Evolutionary conservation across 768 basidiomycete species (phyloP).

Genomic region (Lentinula aciculospora): DNA sequence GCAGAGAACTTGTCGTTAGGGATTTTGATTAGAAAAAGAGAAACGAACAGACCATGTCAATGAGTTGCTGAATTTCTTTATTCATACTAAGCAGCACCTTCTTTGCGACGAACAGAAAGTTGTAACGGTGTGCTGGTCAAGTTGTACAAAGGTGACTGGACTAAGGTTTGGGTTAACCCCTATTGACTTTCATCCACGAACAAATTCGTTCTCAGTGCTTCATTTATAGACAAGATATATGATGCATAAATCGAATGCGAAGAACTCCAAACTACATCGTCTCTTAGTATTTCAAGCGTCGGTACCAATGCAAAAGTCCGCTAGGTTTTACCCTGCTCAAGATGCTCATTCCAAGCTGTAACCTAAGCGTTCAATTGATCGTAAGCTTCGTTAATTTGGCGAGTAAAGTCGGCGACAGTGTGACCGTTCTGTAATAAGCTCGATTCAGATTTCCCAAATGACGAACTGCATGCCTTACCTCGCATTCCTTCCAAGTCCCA

Average conservation of each 20-base stretch:
- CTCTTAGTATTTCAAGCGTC: too few species aligned
- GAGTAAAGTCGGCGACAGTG: conserved; percentile 64
- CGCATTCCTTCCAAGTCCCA: conserved; percentile 72
- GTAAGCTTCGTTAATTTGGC: conserved; percentile 73
- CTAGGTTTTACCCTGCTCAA: too few species aligned
- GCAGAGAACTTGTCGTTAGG: conserved; percentile 7
- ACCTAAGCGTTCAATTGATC: conserved; percentile 45
- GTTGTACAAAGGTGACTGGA: background rate
- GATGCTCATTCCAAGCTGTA: too few species aligned
- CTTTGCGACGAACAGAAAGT: background rate
- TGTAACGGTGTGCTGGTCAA: background rate
- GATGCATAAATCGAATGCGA: too few species aligned
- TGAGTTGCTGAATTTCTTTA: conserved; percentile 52
- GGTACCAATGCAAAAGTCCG: too few species aligned
- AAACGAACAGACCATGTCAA: conserved; percentile 43
- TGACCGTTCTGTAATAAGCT: conserved; percentile 59
- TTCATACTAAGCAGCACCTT: conserved; percentile 33
- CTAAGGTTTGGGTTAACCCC: background rate
- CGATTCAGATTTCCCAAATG: background rate
- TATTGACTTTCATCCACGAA: background rate
- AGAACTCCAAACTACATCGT: too few species aligned
- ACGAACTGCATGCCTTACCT: conserved; percentile 40
- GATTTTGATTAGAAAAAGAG: too few species aligned
- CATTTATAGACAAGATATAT: background rate
- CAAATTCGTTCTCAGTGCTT: background rate